Conservation (phyloP, 331 rosid species). For the Malus hybrid region DNA sequence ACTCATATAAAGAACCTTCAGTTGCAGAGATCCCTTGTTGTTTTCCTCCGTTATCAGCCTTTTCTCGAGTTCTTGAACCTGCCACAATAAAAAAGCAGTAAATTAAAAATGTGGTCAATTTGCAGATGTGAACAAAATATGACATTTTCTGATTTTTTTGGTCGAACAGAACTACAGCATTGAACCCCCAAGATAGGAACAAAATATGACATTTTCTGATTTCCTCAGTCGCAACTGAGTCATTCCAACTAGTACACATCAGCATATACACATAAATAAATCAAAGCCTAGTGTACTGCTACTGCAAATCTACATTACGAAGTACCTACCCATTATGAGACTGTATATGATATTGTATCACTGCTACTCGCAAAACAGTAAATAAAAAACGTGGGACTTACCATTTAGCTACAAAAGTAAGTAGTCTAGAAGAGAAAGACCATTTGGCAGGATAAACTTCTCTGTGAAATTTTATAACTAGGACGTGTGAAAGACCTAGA, state of each 20-base stretch:
- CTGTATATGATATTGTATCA: neutral
- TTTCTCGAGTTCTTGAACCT: conserved; percentile 56
- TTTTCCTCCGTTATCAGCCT: conserved; percentile 50
- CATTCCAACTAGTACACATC: neutral
- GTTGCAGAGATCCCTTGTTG: conserved; percentile 25
- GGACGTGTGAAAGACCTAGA: neutral
- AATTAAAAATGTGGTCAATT: neutral
- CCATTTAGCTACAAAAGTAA: neutral
- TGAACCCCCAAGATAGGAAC: neutral
- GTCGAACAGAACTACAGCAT: neutral
- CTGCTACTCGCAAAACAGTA: neutral
- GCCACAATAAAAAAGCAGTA: conserved; percentile 15
- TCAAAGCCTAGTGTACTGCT: neutral
- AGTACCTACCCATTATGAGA: neutral
- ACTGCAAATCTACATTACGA: neutral
- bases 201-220: neutral
- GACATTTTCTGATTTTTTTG: neutral
- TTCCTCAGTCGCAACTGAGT: neutral
- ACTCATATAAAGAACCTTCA: conserved; percentile 33
- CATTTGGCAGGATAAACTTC: neutral
- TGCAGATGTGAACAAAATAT: neutral
- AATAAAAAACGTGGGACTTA: neutral
- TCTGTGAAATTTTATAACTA: neutral
- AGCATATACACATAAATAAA: neutral
- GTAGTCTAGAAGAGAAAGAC: neutral